Percentiles rank a stretch among this genome's conserved stretches.
phyloP scores from a whole-genome alignment of 2,329 filamentous ascomycete genomes.

The Beauveria australis region DNA sequence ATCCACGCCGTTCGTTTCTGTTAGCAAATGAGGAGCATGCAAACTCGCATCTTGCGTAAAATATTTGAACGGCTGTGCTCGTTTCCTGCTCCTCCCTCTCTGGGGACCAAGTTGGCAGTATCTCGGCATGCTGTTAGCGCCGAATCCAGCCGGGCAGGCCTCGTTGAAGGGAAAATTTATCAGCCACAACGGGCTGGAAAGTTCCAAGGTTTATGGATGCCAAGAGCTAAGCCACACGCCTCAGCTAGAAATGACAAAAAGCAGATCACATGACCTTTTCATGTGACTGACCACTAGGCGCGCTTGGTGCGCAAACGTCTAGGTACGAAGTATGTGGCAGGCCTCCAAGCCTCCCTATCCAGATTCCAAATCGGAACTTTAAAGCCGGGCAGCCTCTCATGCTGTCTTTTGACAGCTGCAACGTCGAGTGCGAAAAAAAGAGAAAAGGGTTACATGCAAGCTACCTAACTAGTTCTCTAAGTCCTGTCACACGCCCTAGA shows the following conservation, averaged over 20 bases:
- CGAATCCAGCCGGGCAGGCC: conserved; percentile 7
- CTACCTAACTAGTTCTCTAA: too few species aligned
- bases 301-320: too few species aligned
- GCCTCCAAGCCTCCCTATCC: background rate
- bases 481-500: background rate
- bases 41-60: background rate
- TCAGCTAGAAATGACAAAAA: conserved; percentile 7
- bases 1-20: background rate
- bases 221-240: conserved; percentile 10
- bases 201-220: conserved; percentile 1
- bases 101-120: background rate
- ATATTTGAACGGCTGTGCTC: background rate
- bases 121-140: background rate
- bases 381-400: background rate
- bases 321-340: background rate
- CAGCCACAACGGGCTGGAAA: conserved; percentile 7
- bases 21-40: background rate
- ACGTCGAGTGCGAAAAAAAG: too few species aligned
- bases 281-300: background rate
- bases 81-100: background rate
- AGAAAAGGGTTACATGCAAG: too few species aligned
- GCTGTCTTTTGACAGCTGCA: too few species aligned
- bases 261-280: background rate
- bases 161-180: conserved; percentile 3
- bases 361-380: background rate